phyloP scores from a whole-genome alignment of 2,329 filamentous ascomycete species.

The Hypoxylon sp. region DNA sequence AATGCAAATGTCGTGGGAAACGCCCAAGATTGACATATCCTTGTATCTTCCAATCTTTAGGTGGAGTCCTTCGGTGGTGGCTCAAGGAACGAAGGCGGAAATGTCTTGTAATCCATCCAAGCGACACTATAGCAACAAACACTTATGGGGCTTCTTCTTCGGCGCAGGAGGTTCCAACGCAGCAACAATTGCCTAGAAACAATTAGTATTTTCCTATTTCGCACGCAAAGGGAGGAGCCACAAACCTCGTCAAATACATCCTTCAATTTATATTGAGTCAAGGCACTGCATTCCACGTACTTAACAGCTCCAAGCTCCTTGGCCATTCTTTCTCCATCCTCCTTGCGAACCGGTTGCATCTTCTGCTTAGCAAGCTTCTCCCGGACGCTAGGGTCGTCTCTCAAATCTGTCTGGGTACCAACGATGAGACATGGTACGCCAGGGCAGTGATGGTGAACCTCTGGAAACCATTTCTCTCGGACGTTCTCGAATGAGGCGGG shows the following conservation, averaged over 20 bases:
- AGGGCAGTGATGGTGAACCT: constrained; percentile 98
- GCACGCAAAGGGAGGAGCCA: neutral
- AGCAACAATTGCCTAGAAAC: constrained; percentile 87
- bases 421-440: constrained; percentile 98
- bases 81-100: constrained; percentile 35
- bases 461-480: constrained; percentile 98
- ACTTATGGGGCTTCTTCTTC: constrained; percentile 82
- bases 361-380: constrained; percentile 97
- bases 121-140: constrained; percentile 74
- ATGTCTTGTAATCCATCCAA: constrained; percentile 32
- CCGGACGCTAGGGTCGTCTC: constrained; percentile 87
- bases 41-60: constrained; percentile 35
- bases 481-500: constrained; percentile 99
- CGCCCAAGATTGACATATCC: constrained; percentile 43
- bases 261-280: constrained; percentile 99
- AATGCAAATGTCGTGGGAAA: constrained; percentile 47
- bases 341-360: constrained; percentile 92
- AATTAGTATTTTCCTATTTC: constrained; percentile 43
- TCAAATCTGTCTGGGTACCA: constrained; percentile 95
- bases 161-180: constrained; percentile 89
- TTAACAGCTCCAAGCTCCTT: constrained; percentile 98
- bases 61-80: constrained; percentile 12
- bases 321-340: constrained; percentile 96
- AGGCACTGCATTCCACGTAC: constrained; percentile 97
- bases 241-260: constrained; percentile 98